A percentile compares a stretch with the other conserved stretches of the same genome.
phyloP scores from a whole-genome alignment of 192 early-diverging fungal genomes.

The Linnemannia elongata region DNA sequence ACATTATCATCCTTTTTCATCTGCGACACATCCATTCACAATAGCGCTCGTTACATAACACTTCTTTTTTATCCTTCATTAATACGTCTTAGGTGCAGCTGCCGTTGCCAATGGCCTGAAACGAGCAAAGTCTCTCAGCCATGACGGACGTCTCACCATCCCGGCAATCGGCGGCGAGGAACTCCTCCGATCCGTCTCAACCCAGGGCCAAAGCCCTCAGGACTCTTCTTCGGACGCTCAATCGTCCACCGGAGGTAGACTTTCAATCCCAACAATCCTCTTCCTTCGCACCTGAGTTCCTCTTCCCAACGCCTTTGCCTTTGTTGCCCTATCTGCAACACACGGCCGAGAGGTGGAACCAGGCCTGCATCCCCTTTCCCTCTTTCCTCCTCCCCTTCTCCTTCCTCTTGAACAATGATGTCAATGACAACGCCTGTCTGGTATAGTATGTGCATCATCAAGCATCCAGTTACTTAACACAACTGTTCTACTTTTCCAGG shows the following conservation, averaged over 20 bases:
- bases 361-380: not conserved
- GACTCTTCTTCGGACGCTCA: conserved; percentile 27
- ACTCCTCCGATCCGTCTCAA: conserved; percentile 44
- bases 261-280: conserved; percentile 16
- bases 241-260: conserved; percentile 55
- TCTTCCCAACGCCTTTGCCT: conserved; percentile 6
- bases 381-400: conserved; percentile 1
- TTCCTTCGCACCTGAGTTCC: not conserved
- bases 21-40: conserved; percentile 10
- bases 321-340: conserved; percentile 1
- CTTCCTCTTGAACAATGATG: not conserved
- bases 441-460: not conserved
- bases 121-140: conserved; percentile 52
- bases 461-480: conserved; percentile 31
- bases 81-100: conserved; percentile 25
- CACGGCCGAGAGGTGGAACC: conserved; percentile 6
- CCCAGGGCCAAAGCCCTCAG: conserved; percentile 25
- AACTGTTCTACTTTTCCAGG: conserved; percentile 36
- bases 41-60: not conserved
- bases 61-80: not conserved
- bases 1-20: conserved; percentile 3
- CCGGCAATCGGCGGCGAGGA: conserved; percentile 43
- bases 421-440: not conserved
- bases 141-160: conserved; percentile 46
- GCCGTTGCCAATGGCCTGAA: conserved; percentile 51